These are phyloP conservation scores for Penicillium sp. DNA, from an alignment of 2,329 filamentous ascomycete genomes.

Conservation along the genomic window DNA sequence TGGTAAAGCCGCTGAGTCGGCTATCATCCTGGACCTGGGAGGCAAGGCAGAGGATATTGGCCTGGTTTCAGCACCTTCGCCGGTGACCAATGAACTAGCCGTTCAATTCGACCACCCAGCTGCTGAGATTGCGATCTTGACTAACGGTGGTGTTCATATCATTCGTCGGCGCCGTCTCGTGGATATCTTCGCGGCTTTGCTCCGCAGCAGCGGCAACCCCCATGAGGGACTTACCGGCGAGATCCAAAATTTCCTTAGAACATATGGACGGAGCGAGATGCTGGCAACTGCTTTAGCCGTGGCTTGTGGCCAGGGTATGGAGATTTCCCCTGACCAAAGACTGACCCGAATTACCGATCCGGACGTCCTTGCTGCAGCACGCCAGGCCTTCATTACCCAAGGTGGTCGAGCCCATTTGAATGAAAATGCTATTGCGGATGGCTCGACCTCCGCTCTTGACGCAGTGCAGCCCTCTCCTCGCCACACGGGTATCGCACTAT, in stretches of 20 bases:
- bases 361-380: constrained; percentile 68
- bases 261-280: constrained; percentile 85
- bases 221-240: constrained; percentile 74
- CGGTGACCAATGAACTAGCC: constrained; percentile 77
- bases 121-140: constrained; percentile 85
- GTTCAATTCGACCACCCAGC: constrained; percentile 87
- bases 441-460: constrained; percentile 66
- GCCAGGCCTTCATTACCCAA: constrained; percentile 87
- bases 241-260: constrained; percentile 75
- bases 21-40: constrained; percentile 72
- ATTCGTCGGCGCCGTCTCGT: constrained; percentile 80
- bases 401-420: constrained; percentile 83
- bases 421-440: constrained; percentile 66
- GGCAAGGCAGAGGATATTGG: constrained; percentile 76
- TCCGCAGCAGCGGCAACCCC: constrained; percentile 68
- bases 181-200: constrained; percentile 83
- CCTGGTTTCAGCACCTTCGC: constrained; percentile 67
- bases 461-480: constrained; percentile 83
- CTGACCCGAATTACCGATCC: constrained; percentile 73
- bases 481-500: constrained; percentile 82
- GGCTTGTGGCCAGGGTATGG: constrained; percentile 87
- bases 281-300: constrained; percentile 89
- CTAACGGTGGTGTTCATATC: constrained; percentile 84
- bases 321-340: constrained; percentile 69
- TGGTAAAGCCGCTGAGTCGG: constrained; percentile 71